These are phyloP conservation scores for Cyclotella atomus DNA, from an alignment of 108 stramenopile species.

Conservation along the genomic window DNA sequence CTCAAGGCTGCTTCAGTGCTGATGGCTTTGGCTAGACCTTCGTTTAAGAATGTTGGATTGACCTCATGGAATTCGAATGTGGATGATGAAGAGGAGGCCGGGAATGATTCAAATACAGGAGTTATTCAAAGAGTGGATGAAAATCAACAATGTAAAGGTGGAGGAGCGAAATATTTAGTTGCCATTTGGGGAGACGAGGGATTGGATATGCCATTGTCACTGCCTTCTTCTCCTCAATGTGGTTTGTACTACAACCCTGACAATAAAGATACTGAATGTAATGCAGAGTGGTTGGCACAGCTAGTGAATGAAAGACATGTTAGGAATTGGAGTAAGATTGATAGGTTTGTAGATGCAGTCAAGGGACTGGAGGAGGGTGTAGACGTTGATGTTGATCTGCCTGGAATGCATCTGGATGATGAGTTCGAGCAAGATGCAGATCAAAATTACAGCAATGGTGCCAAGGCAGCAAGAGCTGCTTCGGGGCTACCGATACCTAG, in stretches of 20 bases:
- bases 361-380: conserved; percentile 33
- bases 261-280: conserved; percentile 11
- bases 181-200: conserved; percentile 92
- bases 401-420: not conserved
- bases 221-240: conserved; percentile 24
- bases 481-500: conserved; percentile 34
- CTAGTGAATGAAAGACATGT: conserved; percentile 85
- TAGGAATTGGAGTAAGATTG: conserved; percentile 89
- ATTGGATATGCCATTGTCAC: conserved; percentile 84
- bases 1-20: conserved; percentile 68
- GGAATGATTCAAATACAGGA: conserved; percentile 1
- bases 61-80: conserved; percentile 65
- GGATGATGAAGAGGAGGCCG: conserved; percentile 4
- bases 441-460: not conserved
- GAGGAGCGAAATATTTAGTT: conserved; percentile 60
- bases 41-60: conserved; percentile 90
- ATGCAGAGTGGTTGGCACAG: conserved; percentile 68
- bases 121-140: not conserved
- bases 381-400: conserved; percentile 29
- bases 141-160: conserved; percentile 54
- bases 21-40: conserved; percentile 80
- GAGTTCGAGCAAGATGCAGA: not conserved
- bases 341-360: conserved; percentile 68
- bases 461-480: conserved; percentile 5
- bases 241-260: conserved; percentile 42